Conservation (phyloP, 257 asterid species). For the Fraxinus pennsylvanica region DNA sequence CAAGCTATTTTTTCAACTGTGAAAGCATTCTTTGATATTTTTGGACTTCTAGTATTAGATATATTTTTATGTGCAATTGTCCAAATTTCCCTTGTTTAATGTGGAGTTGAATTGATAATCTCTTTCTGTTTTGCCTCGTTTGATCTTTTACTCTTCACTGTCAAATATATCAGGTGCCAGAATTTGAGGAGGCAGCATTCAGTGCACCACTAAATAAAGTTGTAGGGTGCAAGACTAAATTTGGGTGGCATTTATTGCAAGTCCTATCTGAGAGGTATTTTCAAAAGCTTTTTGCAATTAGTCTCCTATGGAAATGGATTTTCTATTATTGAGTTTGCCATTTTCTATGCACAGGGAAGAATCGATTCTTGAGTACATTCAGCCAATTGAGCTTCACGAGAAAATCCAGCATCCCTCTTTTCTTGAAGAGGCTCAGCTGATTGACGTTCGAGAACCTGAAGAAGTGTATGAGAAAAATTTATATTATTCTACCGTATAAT, state of each 20-base stretch:
- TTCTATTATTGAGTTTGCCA: slow-evolving; percentile 28
- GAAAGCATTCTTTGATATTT: neutral
- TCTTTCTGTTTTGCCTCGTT: slow-evolving; percentile 14
- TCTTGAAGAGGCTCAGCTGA: slow-evolving; percentile 75
- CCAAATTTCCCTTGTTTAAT: neutral
- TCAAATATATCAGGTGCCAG: slow-evolving; percentile 70
- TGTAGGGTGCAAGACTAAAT: slow-evolving; percentile 80
- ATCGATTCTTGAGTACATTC: slow-evolving; percentile 67
- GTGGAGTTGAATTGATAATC: slow-evolving; percentile 5
- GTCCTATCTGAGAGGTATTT: slow-evolving; percentile 88
- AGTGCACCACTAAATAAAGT: slow-evolving; percentile 68
- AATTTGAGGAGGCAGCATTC: slow-evolving; percentile 97
- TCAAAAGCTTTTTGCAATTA: slow-evolving; percentile 8
- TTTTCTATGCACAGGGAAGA: slow-evolving; percentile 58
- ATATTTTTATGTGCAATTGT: neutral
- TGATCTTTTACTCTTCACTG: slow-evolving; percentile 19
- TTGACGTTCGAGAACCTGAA: slow-evolving; percentile 97
- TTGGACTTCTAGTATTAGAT: neutral
- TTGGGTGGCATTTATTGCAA: slow-evolving; percentile 97
- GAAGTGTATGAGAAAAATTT: slow-evolving; percentile 75
- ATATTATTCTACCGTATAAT: neutral
- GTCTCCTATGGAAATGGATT: slow-evolving; percentile 20
- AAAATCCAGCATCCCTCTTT: slow-evolving; percentile 87
- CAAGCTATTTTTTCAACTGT: neutral
- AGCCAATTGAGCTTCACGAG: slow-evolving; percentile 70